Evolutionary conservation across 108 stramenopile species (phyloP).

Genomic region (Pseudonitzschia delicatissima): DNA sequence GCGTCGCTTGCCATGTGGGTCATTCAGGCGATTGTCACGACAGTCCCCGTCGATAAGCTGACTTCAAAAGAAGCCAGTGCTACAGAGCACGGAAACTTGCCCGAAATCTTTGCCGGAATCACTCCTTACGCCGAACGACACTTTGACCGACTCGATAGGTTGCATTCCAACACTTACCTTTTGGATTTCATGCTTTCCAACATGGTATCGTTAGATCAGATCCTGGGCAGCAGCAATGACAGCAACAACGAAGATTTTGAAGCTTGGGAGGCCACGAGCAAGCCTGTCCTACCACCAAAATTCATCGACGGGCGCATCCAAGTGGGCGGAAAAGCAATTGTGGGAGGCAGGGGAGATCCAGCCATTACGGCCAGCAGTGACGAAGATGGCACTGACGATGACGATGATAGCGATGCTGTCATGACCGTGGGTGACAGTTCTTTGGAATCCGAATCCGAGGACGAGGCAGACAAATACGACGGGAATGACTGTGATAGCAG

Average conservation of each 20-base stretch:
- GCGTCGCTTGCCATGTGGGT: conserved; percentile 73
- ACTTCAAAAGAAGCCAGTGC: conserved; percentile 39
- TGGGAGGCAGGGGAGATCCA: conserved; percentile 24
- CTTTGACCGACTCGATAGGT: conserved; percentile 79
- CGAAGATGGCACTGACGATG: conserved; percentile 6
- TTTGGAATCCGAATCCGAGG: conserved; percentile 8
- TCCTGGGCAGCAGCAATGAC: conserved; percentile 1
- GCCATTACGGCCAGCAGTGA: neutral
- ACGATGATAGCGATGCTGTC: conserved; percentile 49
- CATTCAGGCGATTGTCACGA: conserved; percentile 65
- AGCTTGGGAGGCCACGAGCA: conserved; percentile 63
- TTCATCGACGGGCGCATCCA: conserved; percentile 70
- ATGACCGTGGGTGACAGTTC: conserved; percentile 75
- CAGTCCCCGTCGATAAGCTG: conserved; percentile 64
- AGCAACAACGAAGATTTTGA: conserved; percentile 5
- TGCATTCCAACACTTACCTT: conserved; percentile 68
- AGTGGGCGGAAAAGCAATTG: conserved; percentile 64
- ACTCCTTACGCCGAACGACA: conserved; percentile 85
- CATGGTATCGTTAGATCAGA: conserved; percentile 58
- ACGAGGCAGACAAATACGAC: neutral
- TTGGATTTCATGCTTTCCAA: conserved; percentile 72
- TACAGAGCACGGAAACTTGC: conserved; percentile 32
- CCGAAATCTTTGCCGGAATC: conserved; percentile 77
- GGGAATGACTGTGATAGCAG: too few species aligned
- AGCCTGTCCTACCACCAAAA: conserved; percentile 71